Evolutionary conservation across 2,329 filamentous ascomycete genomes (phyloP).

Genomic region (Acephala macrosclerotiorum): DNA sequence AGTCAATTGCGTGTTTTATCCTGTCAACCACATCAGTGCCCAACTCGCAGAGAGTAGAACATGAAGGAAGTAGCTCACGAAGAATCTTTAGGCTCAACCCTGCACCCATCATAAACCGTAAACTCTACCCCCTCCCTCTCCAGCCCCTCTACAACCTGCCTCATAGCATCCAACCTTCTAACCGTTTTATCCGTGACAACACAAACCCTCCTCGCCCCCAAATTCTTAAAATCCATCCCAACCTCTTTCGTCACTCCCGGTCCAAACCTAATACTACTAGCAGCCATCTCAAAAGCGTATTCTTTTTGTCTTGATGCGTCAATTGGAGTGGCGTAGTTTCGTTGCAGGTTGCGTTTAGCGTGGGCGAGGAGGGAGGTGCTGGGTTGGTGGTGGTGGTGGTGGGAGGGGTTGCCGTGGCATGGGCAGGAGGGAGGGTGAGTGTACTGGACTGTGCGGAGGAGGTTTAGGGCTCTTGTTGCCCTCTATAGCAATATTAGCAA

Average conservation of each 20-base stretch:
- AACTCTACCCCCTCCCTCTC: slow-evolving; percentile 66
- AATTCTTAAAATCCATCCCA: slow-evolving; percentile 95
- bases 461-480: slow-evolving; percentile 70
- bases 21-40: slow-evolving; percentile 51
- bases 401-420: slow-evolving; percentile 87
- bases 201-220: slow-evolving; percentile 85
- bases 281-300: slow-evolving; percentile 99
- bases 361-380: slow-evolving; percentile 49
- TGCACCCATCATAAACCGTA: slow-evolving; percentile 57
- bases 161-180: slow-evolving; percentile 84
- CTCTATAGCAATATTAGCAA: slow-evolving; percentile 47
- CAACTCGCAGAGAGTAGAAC: neutral
- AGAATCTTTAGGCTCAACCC: slow-evolving; percentile 93
- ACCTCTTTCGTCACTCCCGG: slow-evolving; percentile 94
- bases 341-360: slow-evolving; percentile 53
- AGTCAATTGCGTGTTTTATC: slow-evolving; percentile 88
- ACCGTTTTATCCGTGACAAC: slow-evolving; percentile 92
- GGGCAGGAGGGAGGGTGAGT: slow-evolving; percentile 88
- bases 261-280: slow-evolving; percentile 92
- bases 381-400: slow-evolving; percentile 67
- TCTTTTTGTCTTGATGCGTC: slow-evolving; percentile 81
- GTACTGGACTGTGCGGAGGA: slow-evolving; percentile 90
- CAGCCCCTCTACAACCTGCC: slow-evolving; percentile 83
- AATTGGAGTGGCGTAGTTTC: slow-evolving; percentile 77
- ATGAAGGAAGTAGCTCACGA: slow-evolving; percentile 62